Evolutionary conservation across 495 filamentous ascomycete species (phyloP), one percentile per base, ranked within the genome.

Genomic region (Staphylotrichum tortipilum): DNA sequence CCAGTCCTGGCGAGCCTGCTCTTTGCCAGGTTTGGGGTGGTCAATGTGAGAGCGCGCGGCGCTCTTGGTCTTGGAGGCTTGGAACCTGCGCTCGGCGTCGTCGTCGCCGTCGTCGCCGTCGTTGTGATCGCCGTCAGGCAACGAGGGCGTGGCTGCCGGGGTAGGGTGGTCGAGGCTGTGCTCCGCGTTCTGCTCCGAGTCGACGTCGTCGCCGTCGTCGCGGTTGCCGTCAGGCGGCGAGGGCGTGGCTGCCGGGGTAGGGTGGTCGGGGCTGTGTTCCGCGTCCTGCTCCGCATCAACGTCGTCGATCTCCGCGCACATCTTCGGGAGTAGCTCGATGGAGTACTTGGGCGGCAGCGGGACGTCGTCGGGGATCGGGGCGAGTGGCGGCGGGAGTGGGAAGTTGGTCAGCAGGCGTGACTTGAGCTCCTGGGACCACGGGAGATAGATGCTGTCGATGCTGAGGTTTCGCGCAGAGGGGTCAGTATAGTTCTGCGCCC

Each of bases 281-380:
- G n/a, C 15, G n/a, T 10, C 36, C 9, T 42, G 14, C 11, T 18
- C 39, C n/a, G n/a, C 12, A n/a, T 19, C 34, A 4, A 19, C 14
- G 15, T 37, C 14, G 11, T 29, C 42, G 22, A 34, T 11, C 42
- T 58, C 55, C 57, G n/a, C n/a, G n/a, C n/a, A n/a, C 10, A 60
- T 63, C 21, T 40, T 39, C 34, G 51, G 26, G 18, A 55, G 67
- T 29, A 79, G 54, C 28, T 76, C 68, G 18, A 96, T 68, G n/a
- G 78, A 71, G 75, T 85, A 94, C 60, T 88, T 90, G 8, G 88
- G 86, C 15, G 84, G 82, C 7, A 97, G 75, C 44, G 85, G 79
- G 3, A 78, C 81, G 52, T 92, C 77, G 19, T 84, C 78, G 26
- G 86, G 80, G 51, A 99, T 86, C 7, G 86, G 84, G 34, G 71